phyloP scores from a whole-genome alignment of 2,329 filamentous ascomycete species.

The Claviceps monticola region DNA sequence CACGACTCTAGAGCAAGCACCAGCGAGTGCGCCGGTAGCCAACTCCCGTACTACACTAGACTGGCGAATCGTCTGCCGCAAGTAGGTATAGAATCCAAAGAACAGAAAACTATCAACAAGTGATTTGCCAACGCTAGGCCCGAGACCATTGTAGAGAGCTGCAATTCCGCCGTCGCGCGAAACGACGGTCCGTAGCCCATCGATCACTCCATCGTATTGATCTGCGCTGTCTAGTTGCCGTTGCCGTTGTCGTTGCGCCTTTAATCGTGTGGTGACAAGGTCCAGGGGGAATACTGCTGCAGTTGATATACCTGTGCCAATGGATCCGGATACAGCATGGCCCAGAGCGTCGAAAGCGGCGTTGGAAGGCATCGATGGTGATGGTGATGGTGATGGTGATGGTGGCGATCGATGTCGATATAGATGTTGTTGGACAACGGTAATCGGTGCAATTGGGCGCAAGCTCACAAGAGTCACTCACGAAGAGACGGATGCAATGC shows the following conservation, averaged over 20 bases:
- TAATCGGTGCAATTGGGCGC: too few species aligned
- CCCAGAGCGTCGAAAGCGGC: conserved; percentile 55
- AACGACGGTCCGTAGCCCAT: conserved; percentile 60
- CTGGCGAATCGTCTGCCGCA: conserved; percentile 24
- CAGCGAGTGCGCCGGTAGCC: conserved; percentile 57
- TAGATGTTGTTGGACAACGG: too few species aligned
- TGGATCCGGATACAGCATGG: conserved; percentile 67
- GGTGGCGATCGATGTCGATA: background rate
- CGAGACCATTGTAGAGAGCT: conserved; percentile 57
- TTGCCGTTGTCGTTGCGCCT: conserved; percentile 48
- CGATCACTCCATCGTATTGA: conserved; percentile 51
- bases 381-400: background rate
- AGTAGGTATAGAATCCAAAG: conserved; percentile 62
- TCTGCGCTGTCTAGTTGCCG: conserved; percentile 26
- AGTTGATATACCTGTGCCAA: conserved; percentile 67
- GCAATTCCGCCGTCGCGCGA: conserved; percentile 51
- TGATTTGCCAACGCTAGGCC: conserved; percentile 51
- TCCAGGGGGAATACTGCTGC: conserved; percentile 69
- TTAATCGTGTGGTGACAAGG: conserved; percentile 67
- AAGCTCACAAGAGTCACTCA: too few species aligned
- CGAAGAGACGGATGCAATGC: too few species aligned
- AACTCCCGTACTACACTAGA: conserved; percentile 60
- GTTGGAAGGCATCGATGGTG: conserved; percentile 16
- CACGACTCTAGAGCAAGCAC: conserved; percentile 58
- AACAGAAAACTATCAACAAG: conserved; percentile 70